Evolutionary conservation across 257 asterid species (phyloP).

Genomic region (Solanum phureja): DNA sequence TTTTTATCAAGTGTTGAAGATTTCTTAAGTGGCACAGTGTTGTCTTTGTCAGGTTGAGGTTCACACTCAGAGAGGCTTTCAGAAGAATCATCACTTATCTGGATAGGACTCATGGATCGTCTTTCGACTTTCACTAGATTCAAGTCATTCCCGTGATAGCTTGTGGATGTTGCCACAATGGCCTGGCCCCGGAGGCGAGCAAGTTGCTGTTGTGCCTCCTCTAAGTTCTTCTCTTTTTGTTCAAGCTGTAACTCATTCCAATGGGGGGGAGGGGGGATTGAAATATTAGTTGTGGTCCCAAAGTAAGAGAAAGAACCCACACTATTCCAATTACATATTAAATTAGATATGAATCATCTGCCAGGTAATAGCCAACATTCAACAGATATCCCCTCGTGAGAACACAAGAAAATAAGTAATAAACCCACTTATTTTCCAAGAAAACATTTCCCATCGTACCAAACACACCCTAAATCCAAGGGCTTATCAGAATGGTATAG

Average conservation of each 20-base stretch:
- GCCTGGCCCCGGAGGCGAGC: constrained; percentile 34
- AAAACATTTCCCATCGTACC: background rate
- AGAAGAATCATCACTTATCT: background rate
- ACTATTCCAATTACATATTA: background rate
- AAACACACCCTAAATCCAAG: too few species aligned
- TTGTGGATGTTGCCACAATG: constrained; percentile 18
- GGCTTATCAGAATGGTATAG: too few species aligned
- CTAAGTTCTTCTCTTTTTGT: constrained; percentile 45
- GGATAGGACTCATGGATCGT: constrained; percentile 13
- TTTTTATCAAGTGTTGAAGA: constrained; percentile 2
- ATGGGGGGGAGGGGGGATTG: background rate
- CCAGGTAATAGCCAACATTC: background rate
- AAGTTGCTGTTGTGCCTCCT: constrained; percentile 39
- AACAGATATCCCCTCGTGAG: background rate
- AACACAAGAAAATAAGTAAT: background rate
- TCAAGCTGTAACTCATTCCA: constrained; percentile 36
- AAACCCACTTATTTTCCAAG: background rate
- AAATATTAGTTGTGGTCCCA: background rate
- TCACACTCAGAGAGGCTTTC: background rate
- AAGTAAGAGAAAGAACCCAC: background rate
- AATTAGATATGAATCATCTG: background rate
- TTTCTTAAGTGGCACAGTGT: constrained; percentile 8
- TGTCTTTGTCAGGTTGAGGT: background rate
- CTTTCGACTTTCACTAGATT: constrained; percentile 12
- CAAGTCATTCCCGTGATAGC: constrained; percentile 10